These are phyloP conservation scores for Cardiospermum halicacabum DNA, from an alignment of 345 rosid genomes.

Conservation along the genomic window DNA sequence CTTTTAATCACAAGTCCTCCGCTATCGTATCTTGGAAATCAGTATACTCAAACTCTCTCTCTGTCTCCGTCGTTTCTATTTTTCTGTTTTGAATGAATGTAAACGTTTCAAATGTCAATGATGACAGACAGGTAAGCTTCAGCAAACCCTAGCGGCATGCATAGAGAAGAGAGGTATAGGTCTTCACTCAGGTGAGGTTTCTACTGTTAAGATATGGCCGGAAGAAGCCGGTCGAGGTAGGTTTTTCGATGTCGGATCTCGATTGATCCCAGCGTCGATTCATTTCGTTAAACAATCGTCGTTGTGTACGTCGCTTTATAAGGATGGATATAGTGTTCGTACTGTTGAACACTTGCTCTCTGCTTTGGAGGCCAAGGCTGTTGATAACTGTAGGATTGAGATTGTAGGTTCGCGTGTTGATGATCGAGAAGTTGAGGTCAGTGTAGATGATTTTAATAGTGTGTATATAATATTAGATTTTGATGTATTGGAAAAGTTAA, in stretches of 20 bases:
- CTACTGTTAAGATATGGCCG: conserved; percentile 57
- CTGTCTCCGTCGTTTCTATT: background rate
- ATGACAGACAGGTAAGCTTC: conserved; percentile 63
- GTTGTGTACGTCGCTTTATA: conserved; percentile 65
- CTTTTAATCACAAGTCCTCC: conserved; percentile 47
- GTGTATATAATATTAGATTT: no score
- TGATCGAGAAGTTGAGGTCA: conserved; percentile 52
- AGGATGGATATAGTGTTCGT: conserved; percentile 47
- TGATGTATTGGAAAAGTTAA: background rate
- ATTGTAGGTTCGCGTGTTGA: conserved; percentile 30
- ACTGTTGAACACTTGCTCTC: conserved; percentile 91
- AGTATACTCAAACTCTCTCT: conserved; percentile 26
- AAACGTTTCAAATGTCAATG: background rate
- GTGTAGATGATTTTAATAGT: no score
- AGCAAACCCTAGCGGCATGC: conserved; percentile 59
- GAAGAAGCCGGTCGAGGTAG: conserved; percentile 71
- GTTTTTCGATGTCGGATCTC: conserved; percentile 46
- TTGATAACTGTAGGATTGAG: conserved; percentile 75
- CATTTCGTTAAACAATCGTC: conserved; percentile 51
- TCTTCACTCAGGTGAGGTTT: conserved; percentile 70
- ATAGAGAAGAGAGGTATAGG: conserved; percentile 46
- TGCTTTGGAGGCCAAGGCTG: conserved; percentile 69
- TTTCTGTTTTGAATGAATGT: background rate
- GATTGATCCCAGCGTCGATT: conserved; percentile 58
- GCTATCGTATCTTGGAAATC: conserved; percentile 50